Conservation (phyloP, 2,329 filamentous ascomycete species). For the Colletotrichum destructivum region DNA sequence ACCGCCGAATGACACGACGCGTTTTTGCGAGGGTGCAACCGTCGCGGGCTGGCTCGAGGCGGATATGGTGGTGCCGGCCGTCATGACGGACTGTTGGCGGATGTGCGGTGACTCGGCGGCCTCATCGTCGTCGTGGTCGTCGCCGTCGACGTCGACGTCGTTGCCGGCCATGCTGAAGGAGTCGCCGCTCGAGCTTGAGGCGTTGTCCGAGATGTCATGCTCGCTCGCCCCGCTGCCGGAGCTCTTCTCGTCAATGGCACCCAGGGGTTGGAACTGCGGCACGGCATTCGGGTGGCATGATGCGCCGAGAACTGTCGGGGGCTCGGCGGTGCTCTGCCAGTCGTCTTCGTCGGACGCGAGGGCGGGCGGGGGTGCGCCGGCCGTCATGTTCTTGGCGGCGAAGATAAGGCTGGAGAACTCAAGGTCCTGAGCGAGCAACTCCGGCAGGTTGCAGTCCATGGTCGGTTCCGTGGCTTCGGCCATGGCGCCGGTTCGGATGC, state of each 20-base stretch:
- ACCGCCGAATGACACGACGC: conserved; percentile 28
- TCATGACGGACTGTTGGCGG: conserved; percentile 55
- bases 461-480: conserved; percentile 45
- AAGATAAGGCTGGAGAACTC: conserved; percentile 65
- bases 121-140: conserved; percentile 19
- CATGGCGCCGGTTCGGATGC: conserved; percentile 40
- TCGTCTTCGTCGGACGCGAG: conserved; percentile 50
- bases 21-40: conserved; percentile 46
- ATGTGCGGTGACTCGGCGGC: conserved; percentile 35
- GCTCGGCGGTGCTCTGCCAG: conserved; percentile 32
- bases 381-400: conserved; percentile 66
- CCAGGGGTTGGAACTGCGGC: conserved; percentile 36
- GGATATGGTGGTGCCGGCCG: conserved; percentile 58
- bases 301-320: conserved; percentile 27
- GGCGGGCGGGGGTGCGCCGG: conserved; percentile 60
- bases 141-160: conserved; percentile 43
- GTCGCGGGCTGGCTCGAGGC: conserved; percentile 48
- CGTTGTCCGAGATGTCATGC: conserved; percentile 44
- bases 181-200: conserved; percentile 52
- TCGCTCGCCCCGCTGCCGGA: conserved; percentile 36
- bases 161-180: conserved; percentile 54
- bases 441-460: conserved; percentile 65
- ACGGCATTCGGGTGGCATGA: conserved; percentile 34
- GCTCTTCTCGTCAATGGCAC: conserved; percentile 41
- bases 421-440: conserved; percentile 69